Evolutionary conservation across 371 early-diverging fungal genomes (phyloP).

Genomic region (Lichtheimia hyalospora): DNA sequence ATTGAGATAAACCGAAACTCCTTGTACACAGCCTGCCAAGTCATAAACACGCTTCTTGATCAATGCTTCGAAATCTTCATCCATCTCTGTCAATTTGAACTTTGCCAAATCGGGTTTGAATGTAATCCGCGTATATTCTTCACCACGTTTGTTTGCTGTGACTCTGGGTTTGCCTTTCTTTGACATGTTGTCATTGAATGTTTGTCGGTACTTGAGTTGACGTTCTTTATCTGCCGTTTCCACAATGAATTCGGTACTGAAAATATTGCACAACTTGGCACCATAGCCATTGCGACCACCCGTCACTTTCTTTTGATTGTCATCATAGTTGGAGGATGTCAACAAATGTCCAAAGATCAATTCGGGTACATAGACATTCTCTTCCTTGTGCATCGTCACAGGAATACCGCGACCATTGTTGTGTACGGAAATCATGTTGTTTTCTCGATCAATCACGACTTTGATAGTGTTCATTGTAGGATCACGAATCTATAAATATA

Average conservation of each 20-base stretch:
- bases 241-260: constrained; percentile 94
- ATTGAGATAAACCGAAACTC: constrained; percentile 93
- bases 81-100: constrained; percentile 90
- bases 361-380: constrained; percentile 98
- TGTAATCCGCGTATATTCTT: constrained; percentile 91
- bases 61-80: constrained; percentile 89
- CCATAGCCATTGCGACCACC: constrained; percentile 99
- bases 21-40: constrained; percentile 91
- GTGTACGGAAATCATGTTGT: constrained; percentile 86
- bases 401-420: constrained; percentile 99
- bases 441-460: constrained; percentile 87
- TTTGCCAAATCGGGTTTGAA: constrained; percentile 97
- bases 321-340: constrained; percentile 99
- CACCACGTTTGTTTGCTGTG: constrained; percentile 56
- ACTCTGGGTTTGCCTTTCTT: constrained; percentile 74
- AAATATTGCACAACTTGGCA: constrained; percentile 99
- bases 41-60: constrained; percentile 98
- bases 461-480: constrained; percentile 88
- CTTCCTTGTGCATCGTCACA: constrained; percentile 92
- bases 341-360: constrained; percentile 99
- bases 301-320: constrained; percentile 96
- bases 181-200: constrained; percentile 90
- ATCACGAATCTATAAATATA: constrained; percentile 81
- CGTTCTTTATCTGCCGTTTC: constrained; percentile 91
- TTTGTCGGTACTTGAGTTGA: constrained; percentile 82